These are phyloP conservation scores for Miscanthus lutarioriparius DNA, from an alignment of 176 grass and related monocot species.

Conservation along the genomic window DNA sequence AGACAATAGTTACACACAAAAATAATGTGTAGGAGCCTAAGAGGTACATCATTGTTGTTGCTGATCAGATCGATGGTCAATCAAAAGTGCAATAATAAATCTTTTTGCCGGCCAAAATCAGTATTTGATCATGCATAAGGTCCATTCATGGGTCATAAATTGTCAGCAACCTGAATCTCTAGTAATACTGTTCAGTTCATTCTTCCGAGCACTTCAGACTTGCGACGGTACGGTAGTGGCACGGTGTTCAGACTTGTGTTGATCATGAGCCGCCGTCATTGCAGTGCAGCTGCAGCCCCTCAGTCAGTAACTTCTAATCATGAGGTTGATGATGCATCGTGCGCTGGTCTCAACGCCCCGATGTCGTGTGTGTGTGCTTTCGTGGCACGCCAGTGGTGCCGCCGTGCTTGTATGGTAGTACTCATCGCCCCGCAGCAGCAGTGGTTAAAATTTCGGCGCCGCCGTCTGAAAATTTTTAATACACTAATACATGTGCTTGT, in stretches of 20 bases:
- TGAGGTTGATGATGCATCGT: no score
- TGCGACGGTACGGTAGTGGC: no score
- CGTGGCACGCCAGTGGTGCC: no score
- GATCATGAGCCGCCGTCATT: not conserved
- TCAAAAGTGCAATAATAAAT: not conserved
- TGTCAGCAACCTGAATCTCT: not conserved
- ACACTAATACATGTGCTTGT: no score
- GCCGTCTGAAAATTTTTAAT: no score
- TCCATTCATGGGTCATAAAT: not conserved
- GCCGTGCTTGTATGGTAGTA: no score
- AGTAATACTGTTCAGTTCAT: not conserved
- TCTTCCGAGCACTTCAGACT: not conserved
- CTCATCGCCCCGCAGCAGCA: no score
- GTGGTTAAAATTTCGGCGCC: no score
- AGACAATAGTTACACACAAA: no score
- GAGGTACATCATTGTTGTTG: not conserved
- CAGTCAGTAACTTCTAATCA: no score
- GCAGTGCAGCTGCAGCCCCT: not conserved
- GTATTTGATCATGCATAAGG: not conserved
- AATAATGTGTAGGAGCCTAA: not conserved
- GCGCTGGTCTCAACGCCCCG: no score
- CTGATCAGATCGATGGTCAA: not conserved
- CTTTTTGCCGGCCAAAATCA: not conserved
- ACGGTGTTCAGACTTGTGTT: not conserved
- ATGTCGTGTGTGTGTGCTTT: no score